Evolutionary conservation across 208 protist species (phyloP).

Genomic region (Acanthamoeba culbertsoni): DNA sequence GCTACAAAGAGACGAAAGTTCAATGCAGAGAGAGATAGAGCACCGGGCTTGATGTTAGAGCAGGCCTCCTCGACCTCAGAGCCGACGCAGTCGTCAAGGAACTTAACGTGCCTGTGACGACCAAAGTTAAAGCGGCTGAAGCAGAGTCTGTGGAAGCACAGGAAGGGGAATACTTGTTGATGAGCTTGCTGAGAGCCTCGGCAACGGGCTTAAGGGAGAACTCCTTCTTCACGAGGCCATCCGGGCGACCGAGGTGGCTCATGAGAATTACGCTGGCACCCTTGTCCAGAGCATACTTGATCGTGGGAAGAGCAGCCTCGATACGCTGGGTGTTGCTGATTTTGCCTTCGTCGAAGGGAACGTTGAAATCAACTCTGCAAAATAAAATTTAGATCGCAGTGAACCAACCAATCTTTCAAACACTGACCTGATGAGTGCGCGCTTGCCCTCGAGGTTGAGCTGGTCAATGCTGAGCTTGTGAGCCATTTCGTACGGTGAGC

Average conservation of each 20-base stretch:
- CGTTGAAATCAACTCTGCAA: slow-evolving; percentile 98
- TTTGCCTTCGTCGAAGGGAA: slow-evolving; percentile 89
- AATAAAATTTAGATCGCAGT: neutral
- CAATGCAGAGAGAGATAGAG: neutral
- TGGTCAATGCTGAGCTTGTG: slow-evolving; percentile 82
- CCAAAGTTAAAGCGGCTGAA: neutral
- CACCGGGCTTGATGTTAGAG: slow-evolving; percentile 68
- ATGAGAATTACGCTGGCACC: slow-evolving; percentile 86
- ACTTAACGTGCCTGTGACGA: slow-evolving; percentile 81
- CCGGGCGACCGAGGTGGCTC: slow-evolving; percentile 96
- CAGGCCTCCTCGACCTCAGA: slow-evolving; percentile 85
- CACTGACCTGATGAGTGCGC: slow-evolving; percentile 87
- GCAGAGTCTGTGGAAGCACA: neutral
- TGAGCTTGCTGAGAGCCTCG: slow-evolving; percentile 88
- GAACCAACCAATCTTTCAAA: neutral
- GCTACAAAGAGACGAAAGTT: no score
- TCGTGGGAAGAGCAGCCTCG: slow-evolving; percentile 93
- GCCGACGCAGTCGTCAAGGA: slow-evolving; percentile 89
- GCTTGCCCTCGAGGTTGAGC: slow-evolving; percentile 89
- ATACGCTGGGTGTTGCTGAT: slow-evolving; percentile 95
- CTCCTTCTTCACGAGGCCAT: slow-evolving; percentile 87
- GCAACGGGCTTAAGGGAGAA: slow-evolving; percentile 93
- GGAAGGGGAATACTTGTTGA: slow-evolving; percentile 66
- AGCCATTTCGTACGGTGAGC: neutral
- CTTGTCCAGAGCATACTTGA: slow-evolving; percentile 91